These are phyloP conservation scores for Aeminium ludgeri DNA, from an alignment of 495 filamentous ascomycete genomes.

Conservation along the genomic window DNA sequence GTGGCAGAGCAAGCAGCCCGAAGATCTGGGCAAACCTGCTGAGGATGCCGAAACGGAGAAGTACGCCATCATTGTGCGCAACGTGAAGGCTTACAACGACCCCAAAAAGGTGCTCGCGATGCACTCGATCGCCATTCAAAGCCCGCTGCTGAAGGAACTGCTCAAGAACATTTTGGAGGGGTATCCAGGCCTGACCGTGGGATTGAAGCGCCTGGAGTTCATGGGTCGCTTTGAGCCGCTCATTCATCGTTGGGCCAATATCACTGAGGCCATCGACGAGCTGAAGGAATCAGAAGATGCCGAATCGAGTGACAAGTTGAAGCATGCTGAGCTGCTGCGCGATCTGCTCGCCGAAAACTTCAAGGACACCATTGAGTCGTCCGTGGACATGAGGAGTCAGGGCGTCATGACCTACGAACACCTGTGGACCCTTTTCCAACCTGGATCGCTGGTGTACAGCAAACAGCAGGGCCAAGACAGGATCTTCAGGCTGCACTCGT, in stretches of 20 bases:
- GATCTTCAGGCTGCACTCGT: constrained; percentile 25
- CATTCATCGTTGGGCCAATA: constrained; percentile 47
- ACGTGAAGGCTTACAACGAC: constrained; percentile 37
- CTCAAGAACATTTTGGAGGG: constrained; percentile 38
- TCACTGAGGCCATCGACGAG: constrained; percentile 30
- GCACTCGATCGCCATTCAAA: constrained; percentile 48
- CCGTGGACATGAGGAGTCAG: constrained; percentile 39
- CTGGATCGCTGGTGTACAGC: constrained; percentile 28
- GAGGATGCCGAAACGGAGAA: constrained; percentile 36
- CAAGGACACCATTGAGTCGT: constrained; percentile 35
- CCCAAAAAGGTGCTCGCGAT: constrained; percentile 43
- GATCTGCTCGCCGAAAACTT: constrained; percentile 43
- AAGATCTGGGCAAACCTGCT: constrained; percentile 31
- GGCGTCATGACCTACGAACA: constrained; percentile 43
- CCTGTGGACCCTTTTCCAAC: constrained; percentile 40
- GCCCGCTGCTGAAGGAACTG: constrained; percentile 41
- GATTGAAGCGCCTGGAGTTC: constrained; percentile 43
- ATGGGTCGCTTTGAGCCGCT: constrained; percentile 43
- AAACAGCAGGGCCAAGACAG: constrained; percentile 24
- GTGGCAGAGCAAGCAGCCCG: constrained; percentile 27
- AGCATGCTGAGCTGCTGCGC: constrained; percentile 41
- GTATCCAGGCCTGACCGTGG: constrained; percentile 48
- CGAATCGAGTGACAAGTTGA: constrained; percentile 13
- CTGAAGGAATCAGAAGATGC: constrained; percentile 27
- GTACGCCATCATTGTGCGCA: constrained; percentile 37